Base-by-base conservation (phyloP, 2,329 filamentous ascomycete genomes). In the Macroventuria anomochaeta region DNA sequence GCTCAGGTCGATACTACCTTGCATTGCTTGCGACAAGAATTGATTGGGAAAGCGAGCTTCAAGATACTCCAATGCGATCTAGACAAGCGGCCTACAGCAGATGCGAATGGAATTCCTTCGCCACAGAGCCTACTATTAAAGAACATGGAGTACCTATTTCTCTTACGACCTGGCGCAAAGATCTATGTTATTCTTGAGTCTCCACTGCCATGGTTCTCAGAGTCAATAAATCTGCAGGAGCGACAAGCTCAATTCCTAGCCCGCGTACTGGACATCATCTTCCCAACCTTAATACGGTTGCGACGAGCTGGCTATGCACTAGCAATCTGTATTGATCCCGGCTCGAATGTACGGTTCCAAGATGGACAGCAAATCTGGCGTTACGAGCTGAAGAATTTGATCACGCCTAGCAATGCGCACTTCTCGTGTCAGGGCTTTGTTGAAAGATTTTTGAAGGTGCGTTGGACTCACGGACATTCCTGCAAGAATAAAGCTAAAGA, bases 341-440 rank as follows among this genome's bases (percentile, higher is more conserved):
- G 53, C 5, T 56, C 53, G 11, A 52, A 31, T 15, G 42, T 56
- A 13, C 31, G 18, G 5, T 50, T 50, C n/a, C 38, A 29, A 10
- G 46, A 51, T n/a, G 53, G 53, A 10, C 46, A 41, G 15, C 53
- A 56, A 11, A 52, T 51, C 13, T 56, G 46, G 46, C 53, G 33
- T 11, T 56, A 51, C 15, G 53, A 55, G 20, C 26, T 55, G 20
- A 46, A 46, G 15, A 51, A 55, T 17, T n/a, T 47, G 18, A 51
- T 56, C 17, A 56, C 53, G 3, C 53, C 53, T 5, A 26, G 17
- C n/a, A 56, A 56, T 15, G 47, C 47, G 15, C 38, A 47, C 18
- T 52, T 52, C 12, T 51, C 53, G 4, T 15, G 26, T 10, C 37
- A 56, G 1, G 47, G 53, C 0, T 56, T 56, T 20, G 28, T 51